Conservation (phyloP, 106 monocot species). For the Dendrobium huoshanense region DNA sequence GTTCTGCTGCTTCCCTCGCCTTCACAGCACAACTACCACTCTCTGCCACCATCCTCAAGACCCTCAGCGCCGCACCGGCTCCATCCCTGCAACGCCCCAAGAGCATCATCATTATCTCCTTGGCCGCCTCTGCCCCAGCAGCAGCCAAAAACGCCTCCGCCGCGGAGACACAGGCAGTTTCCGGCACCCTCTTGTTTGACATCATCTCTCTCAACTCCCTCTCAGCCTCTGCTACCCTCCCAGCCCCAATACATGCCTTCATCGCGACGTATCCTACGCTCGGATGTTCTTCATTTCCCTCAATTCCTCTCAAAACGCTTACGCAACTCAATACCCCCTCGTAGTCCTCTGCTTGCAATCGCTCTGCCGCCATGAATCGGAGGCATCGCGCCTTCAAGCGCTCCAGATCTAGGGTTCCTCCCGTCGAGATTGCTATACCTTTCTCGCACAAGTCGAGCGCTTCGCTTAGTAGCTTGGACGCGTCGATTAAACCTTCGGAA, state of each 20-base stretch:
- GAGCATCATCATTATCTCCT: constrained; percentile 44
- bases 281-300: constrained; percentile 45
- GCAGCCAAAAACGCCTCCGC: constrained; percentile 51
- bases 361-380: constrained; percentile 77
- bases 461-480: constrained; percentile 54
- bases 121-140: constrained; percentile 54
- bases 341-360: constrained; percentile 69
- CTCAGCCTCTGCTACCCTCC: constrained; percentile 64
- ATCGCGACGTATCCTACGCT: constrained; percentile 66
- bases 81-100: constrained; percentile 48
- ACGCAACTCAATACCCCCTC: constrained; percentile 72
- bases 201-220: constrained; percentile 62
- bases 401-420: constrained; percentile 27
- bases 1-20: constrained; percentile 54
- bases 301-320: constrained; percentile 35
- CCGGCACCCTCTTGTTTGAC: constrained; percentile 41
- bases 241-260: constrained; percentile 69
- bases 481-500: constrained; percentile 12
- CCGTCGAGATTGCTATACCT: constrained; percentile 23
- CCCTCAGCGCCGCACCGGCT: constrained; percentile 49
- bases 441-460: constrained; percentile 86
- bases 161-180: constrained; percentile 53
- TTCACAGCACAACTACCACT: constrained; percentile 39
- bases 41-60: constrained; percentile 51
- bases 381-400: constrained; percentile 47